Evolutionary conservation across 306 rosid genomes (phyloP), one percentile per base, ranked within the genome.

Genomic region (Coriaria nepalensis): DNA sequence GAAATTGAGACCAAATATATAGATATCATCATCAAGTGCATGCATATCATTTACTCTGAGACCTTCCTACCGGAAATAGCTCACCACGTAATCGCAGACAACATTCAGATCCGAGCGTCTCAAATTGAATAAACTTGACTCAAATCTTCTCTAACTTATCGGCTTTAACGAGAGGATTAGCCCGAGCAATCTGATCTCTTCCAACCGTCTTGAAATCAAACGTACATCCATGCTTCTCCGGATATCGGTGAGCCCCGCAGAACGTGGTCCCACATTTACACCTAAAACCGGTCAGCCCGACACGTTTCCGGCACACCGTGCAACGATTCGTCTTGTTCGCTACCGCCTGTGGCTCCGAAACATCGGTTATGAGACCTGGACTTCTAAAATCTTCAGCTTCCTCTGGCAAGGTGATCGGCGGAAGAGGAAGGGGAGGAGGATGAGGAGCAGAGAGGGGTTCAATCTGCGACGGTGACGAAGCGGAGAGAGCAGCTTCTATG

Each of bases 221-320:
- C 44, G 70, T 37, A 12, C 95, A 85, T 5, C 62, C 85, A 69
- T 85, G 95, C 50, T 76, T 78, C 78, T 85, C 95, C 11, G 87
- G 93, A 62, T 81, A 81, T 69, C 95, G 60, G 68, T 85, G 95
- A 70, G 56, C 6, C 73, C 95, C 95, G 9, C 95, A 85, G 10
- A 76, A 78, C 61, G 85, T 78, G 55, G 58, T 63, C 12, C 84
- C 95, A 33, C 95, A 85, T 68, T 60, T 67, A 39, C 95, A 85
- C 73, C 49, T 68, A 53, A 85, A 85, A 8, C 93, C 95, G 35
- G 78, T 76, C 66, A 85, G 15, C 47, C 95, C 93, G 65, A 76
- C 74, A 50, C 95, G 84, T 8, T 76, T 81, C 14, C 82, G 10
- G 37, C 95, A 85, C 8, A 72, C 32, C 14, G 55, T 57, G 54